Base-by-base conservation (phyloP, 805 yeast genomes). In the Lipomyces spencermartinsiae region DNA sequence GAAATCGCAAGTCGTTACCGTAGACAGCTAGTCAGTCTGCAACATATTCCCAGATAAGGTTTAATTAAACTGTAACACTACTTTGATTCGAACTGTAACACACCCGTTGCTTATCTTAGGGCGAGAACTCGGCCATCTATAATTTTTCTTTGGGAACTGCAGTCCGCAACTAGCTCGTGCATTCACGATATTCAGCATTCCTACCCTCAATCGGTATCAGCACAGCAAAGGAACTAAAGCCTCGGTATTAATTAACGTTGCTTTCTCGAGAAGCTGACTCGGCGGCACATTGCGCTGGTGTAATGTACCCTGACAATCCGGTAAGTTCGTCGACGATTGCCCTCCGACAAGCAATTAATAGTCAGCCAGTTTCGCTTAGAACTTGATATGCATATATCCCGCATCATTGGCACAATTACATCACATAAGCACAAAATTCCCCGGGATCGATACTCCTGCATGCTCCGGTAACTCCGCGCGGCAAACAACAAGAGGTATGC, bases 401-500 rank as follows among this genome's bases (percentile, higher is more conserved):
- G n/a, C 22, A 9, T 19, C 22, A 43, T 43, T 7, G 49, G 49
- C 49, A 43, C 49, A n/a, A 22, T 22, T 22, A 33, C 35, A 54
- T 31, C 16, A 22, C 7, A 7, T 31, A 54, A 31, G 33, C 19
- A 10, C 35, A n/a, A 54, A 8, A 54, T 54, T 46, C 53, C 35
- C n/a, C 58, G 10, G 19, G 34, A 22, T 4, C 35, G 6, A 29
- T 54, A 19, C n/a, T 33, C 19, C 4, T 54, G 35, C 35, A 54
- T 54, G 35, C 35, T 33, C 19, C 58, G 33, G 35, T 54, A 53
- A 12, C 16, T 12, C 19, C 12, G 29, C 19, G 56, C 56, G 56
- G 16, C 56, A 53, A 12, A 25, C 5, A 31, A 25, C 34, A 31
- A 53, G 34, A 31, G 37, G n/a, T 55, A 65, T 65, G 68, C 68